Conservation (phyloP, 768 basidiomycete genomes). For the Austroboletus eburneus region DNA sequence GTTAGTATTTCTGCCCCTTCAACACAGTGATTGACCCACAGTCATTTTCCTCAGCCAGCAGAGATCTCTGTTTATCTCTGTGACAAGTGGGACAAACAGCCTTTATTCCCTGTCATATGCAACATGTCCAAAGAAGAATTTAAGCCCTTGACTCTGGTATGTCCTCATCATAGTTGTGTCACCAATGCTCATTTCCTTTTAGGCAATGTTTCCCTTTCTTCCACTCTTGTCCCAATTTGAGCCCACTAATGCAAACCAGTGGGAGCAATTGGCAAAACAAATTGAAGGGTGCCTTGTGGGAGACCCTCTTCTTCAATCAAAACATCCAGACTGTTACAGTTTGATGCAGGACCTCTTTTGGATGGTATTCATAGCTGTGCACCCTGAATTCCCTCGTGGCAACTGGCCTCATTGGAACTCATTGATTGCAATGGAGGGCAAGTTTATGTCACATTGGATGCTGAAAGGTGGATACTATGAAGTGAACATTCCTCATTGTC, state of each 20-base stretch:
- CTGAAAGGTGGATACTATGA: background rate
- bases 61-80: background rate
- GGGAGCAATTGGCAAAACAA: background rate
- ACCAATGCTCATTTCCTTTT: background rate
- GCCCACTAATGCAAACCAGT: background rate
- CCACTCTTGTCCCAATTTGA: background rate
- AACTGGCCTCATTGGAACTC: background rate
- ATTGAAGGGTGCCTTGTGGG: background rate
- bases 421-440: background rate
- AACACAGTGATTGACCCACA: background rate
- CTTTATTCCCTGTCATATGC: background rate
- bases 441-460: background rate
- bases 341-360: background rate
- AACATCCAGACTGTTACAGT: background rate
- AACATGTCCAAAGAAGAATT: background rate
- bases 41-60: background rate
- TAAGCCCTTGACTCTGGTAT: background rate
- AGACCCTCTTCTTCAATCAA: background rate
- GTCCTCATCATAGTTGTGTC: background rate
- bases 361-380: background rate
- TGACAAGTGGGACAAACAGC: background rate
- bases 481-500: no score
- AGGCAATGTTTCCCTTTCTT: background rate
- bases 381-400: background rate
- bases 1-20: background rate